phyloP scores from a whole-genome alignment of 306 rosid genomes.

The Boehmeria nivea region DNA sequence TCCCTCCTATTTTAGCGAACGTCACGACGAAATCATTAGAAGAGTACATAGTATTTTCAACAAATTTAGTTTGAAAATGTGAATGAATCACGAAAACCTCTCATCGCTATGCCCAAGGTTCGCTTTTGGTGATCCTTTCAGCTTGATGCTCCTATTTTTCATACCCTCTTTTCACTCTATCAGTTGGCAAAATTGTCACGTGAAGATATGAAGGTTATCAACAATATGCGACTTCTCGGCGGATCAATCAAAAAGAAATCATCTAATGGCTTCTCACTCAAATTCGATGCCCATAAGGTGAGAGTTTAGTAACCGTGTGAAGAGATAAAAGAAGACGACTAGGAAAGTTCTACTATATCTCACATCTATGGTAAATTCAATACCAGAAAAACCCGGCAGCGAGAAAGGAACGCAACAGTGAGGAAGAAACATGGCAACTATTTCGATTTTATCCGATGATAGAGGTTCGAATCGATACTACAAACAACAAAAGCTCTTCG shows the following conservation, averaged over 20 bases:
- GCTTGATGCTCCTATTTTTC: not conserved
- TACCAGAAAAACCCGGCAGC: conserved; percentile 66
- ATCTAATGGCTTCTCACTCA: conserved; percentile 57
- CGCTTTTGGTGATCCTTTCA: not conserved
- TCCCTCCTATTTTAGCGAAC: too few species aligned
- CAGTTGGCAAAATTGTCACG: conserved; percentile 80
- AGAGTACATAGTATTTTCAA: too few species aligned
- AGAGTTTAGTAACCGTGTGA: not conserved
- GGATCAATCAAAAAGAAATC: conserved; percentile 45
- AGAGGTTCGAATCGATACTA: conserved; percentile 86
- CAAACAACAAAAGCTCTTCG: too few species aligned
- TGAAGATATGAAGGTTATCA: conserved; percentile 80
- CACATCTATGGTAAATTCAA: conserved; percentile 6
- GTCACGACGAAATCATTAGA: too few species aligned
- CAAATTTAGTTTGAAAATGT: too few species aligned
- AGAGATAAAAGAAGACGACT: not conserved
- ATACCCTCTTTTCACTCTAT: conserved; percentile 12
- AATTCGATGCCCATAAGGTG: conserved; percentile 79
- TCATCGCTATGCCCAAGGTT: too few species aligned
- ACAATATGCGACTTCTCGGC: conserved; percentile 64
- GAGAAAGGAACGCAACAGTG: conserved; percentile 71
- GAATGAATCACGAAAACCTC: too few species aligned
- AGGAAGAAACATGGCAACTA: conserved; percentile 85
- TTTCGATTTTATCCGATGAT: conserved; percentile 80
- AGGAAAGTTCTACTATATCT: not conserved